Evolutionary conservation across 768 basidiomycete species (phyloP), one percentile per base, ranked within the genome.

Genomic region (Pleurotus tuber-regium): DNA sequence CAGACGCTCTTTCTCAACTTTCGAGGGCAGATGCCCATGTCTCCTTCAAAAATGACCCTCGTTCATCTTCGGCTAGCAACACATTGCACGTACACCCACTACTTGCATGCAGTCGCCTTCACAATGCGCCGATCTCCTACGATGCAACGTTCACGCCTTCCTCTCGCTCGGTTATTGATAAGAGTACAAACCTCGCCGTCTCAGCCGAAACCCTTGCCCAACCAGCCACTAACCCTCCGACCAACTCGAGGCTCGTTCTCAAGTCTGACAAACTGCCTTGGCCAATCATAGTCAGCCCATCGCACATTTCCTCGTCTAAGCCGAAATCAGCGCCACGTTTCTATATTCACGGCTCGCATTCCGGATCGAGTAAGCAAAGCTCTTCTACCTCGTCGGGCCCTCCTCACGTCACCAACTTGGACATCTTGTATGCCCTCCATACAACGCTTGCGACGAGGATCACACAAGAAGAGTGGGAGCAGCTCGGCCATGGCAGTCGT

Each of bases 381-480:
- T 42, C 58, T 43, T 43, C 59, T 56, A 54, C 52, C 42, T 39
- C 49, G 50, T 40, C 41, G 36, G 56, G 62, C 14, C 52, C 35
- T 25, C 57, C 57, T 28, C 66, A 70, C 1, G 64, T 86, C 39
- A 82, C 81, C n/a, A 86, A 83, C 61, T 66, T 83, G 28, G 86
- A 87, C 55, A 72, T 88, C 16, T 71, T 87, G 9, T 75, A 77
- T 52, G 78, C 84, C 2, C 59, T 87, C 33, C 79, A 88, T 56
- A 69, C 70, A 12, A 78, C 82, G 3, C 76, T 87, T 36, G 63
- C 75, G 40, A 65, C 68, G 12, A 75, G 79, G n/a, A 75, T 86
- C 5, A 83, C 83, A 9, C 75, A 77, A 3, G 75, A 78, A 48
- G 86, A 88, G 57, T 88, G 86, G 86, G 77, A 78, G 42, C 65